Base-by-base conservation (phyloP, 2,329 filamentous ascomycete genomes). In the Phyllosticta citriasiana region DNA sequence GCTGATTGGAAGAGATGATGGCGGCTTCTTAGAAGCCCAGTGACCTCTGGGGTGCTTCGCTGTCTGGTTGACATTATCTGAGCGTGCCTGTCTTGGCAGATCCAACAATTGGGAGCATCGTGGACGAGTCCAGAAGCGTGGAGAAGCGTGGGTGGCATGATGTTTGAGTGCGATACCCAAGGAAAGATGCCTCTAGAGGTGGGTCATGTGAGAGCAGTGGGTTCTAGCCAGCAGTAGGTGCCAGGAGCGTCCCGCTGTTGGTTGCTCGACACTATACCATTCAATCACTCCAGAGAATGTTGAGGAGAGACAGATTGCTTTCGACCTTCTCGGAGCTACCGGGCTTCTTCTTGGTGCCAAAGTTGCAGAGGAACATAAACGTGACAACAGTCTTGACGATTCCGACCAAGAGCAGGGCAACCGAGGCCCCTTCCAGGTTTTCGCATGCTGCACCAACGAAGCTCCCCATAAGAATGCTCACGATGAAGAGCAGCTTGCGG, bases 381-480 rank as follows among this genome's bases (percentile, higher is more conserved):
- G 67, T 66, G 19, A 68, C 59, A 5, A 63, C 53, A 10, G 61
- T 62, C 56, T 69, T 70, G 53, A 65, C 59, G 25, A 61, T 59
- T 0, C 64, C 67, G 2, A 64, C 64, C 4, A 67, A 59, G 14
- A 69, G 63, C 22, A 70, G 53, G 1, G 63, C 62, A 7, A 67
- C 62, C 47, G 63, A 65, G 10, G 65, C 65, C 54, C 59, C 62
- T 16, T 53, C 55, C 8, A 54, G 65, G 25, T 59, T 56, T 24
- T 66, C 55, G 7, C 65, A 55, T 2, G 62, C 62, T 14, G 68
- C 65, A 5, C 68, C 68, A 24, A 69, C 63, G 55, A 68, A 70
- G 27, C 66, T 65, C 9, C 68, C 68, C 5, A 59, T 59, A 16
- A 69, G 50, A 59, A 70, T 65, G 16, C 60, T 63, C 6, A 58